These are phyloP conservation scores for Trichosporon sp. DNA, from an alignment of 1,284 basidiomycete genomes.

Conservation along the genomic window DNA sequence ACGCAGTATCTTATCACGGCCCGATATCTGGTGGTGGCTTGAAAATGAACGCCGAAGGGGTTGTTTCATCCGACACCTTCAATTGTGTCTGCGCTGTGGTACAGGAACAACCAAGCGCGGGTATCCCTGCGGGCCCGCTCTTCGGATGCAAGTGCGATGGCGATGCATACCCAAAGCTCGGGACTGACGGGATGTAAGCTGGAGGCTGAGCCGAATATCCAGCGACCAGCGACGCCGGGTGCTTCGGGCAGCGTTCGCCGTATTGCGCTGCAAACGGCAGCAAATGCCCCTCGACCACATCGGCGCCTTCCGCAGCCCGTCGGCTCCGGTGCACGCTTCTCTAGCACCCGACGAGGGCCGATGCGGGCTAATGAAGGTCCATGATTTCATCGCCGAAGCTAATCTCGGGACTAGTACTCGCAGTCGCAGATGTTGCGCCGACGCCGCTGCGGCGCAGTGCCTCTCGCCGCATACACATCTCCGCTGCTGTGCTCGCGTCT, in stretches of 20 bases:
- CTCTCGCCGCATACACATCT: background rate
- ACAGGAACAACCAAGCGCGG: background rate
- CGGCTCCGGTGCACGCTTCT: background rate
- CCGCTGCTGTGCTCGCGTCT: background rate
- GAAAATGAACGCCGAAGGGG: background rate
- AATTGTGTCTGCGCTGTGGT: background rate
- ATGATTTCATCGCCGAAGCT: background rate
- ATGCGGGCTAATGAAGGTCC: background rate
- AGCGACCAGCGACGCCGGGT: too few relatives aligned
- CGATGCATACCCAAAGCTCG: background rate
- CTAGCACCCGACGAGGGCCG: too few relatives aligned
- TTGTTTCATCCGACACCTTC: background rate
- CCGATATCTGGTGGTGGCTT: background rate
- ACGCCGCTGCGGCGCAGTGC: background rate
- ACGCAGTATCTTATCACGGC: background rate
- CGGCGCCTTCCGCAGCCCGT: background rate
- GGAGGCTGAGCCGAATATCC: too few relatives aligned
- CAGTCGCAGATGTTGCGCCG: background rate
- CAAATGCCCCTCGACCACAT: too few relatives aligned
- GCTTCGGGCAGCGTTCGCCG: too few relatives aligned
- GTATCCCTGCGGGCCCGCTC: background rate
- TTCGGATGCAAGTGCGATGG: background rate
- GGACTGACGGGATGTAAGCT: too few relatives aligned
- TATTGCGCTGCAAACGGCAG: too few relatives aligned
- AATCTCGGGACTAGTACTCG: background rate